Evolutionary conservation across 768 basidiomycete genomes (phyloP), one percentile per base, ranked within the genome.

Genomic region (Agrocybe chaxingu): DNA sequence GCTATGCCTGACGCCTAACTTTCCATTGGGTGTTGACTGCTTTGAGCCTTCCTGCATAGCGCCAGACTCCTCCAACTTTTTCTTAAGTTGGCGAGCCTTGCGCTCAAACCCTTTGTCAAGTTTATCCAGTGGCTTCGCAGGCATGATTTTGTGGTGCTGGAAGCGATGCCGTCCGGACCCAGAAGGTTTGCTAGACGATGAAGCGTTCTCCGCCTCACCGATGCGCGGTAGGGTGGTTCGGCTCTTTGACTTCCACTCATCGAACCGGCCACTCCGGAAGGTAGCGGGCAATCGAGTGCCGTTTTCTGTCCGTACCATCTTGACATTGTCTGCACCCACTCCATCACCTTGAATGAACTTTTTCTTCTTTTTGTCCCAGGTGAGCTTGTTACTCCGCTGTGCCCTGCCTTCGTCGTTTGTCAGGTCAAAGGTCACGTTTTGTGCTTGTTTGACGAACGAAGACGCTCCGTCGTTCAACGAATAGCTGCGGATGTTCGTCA

Each of bases 311-410:
- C 81, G 84, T 59, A 99, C 87, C 57, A 98, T 77, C 69, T 97
- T 98, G 59, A 96, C 77, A 65, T 98, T 97, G 66, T 98, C 93
- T 7, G 93, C 82, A 13, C 93, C 96, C 39, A 70, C 76, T 8
- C 92, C 90, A 48, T 84, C 87, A 3, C 92, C 92, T 58, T 89
- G 82, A 37, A 96, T 75, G 56, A 97, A 97, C 62, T 88, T 92
- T 66, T 97, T 97, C 71, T 91, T 95, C 72, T 94, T 95, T 62
- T 91, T 90, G 69, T 98, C 94, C 97, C 97, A 99, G 29, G 77
- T 85, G 61, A 91, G 63, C 47, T 84, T 87, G 35, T 78, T 82
- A 45, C 80, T 78, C 32, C 81, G 77, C 16, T 77, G 72, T 8
- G 78, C 75, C 8, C 76, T 66, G 7, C 78, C 85, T 41, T 92